Evolutionary conservation across 2,329 filamentous ascomycete genomes (phyloP).

Genomic region (Mycocentrospora acerina): DNA sequence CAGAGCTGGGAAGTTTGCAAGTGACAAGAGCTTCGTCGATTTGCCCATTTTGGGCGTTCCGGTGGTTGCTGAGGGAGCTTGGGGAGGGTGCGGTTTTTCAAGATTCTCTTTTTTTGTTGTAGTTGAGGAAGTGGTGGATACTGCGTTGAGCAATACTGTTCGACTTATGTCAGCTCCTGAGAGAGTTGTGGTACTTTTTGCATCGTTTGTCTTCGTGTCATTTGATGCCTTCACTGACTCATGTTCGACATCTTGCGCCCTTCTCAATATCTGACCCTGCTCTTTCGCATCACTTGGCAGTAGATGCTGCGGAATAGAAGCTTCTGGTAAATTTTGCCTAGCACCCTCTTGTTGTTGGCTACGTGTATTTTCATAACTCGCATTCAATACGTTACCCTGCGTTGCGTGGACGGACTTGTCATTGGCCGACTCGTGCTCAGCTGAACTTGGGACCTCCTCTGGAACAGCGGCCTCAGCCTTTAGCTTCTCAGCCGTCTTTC

Average conservation of each 20-base stretch:
- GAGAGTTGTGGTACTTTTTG: constrained; percentile 8
- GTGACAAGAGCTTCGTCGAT: constrained; percentile 38
- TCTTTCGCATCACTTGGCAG: constrained; percentile 26
- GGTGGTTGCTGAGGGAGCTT: background rate
- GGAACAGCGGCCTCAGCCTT: constrained; percentile 3
- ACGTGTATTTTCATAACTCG: constrained; percentile 33
- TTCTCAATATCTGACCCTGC: constrained; percentile 23
- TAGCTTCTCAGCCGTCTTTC: constrained; percentile 15
- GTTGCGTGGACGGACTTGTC: too few relatives aligned
- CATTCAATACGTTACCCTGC: constrained; percentile 13
- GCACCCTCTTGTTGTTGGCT: constrained; percentile 25
- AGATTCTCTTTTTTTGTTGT: too few relatives aligned
- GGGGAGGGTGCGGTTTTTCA: too few relatives aligned
- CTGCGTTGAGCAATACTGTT: too few relatives aligned
- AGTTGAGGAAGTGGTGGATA: too few relatives aligned
- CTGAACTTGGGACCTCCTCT: constrained; percentile 4
- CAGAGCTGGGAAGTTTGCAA: constrained; percentile 42
- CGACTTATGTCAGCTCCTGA: constrained; percentile 5
- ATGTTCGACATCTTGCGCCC: constrained; percentile 26
- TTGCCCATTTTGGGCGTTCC: constrained; percentile 14
- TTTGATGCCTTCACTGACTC: constrained; percentile 18
- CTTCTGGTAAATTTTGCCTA: constrained; percentile 30
- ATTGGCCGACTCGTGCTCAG: constrained; percentile 6
- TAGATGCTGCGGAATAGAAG: constrained; percentile 27
- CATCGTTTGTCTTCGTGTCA: background rate